phyloP scores from a whole-genome alignment of 179 eudicot genomes.

The Gypsophila paniculata region DNA sequence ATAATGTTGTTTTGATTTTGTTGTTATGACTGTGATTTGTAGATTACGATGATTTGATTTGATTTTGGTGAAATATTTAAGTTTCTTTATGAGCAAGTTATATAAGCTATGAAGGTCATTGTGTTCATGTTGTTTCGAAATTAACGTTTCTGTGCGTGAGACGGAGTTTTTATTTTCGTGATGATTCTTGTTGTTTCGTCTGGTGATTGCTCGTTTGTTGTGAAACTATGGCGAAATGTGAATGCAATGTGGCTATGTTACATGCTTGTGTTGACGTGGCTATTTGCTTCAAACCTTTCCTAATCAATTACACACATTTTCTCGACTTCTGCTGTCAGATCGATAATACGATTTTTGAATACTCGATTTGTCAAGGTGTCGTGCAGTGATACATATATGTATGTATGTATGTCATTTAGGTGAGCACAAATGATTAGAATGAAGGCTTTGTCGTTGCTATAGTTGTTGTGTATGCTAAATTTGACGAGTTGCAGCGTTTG shows the following conservation, averaged over 20 bases:
- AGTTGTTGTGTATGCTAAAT: no score
- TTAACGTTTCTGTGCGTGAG: not conserved
- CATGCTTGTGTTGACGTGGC: not conserved
- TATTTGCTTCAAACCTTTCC: no score
- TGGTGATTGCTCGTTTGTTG: not conserved
- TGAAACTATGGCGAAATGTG: not conserved
- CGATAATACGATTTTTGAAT: not conserved
- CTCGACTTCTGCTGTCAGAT: not conserved
- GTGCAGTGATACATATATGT: not conserved
- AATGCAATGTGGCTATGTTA: not conserved
- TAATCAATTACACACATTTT: not conserved
- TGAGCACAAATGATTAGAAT: no score
- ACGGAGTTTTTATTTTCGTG: no score
- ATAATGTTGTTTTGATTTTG: not conserved
- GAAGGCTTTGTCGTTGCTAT: no score
- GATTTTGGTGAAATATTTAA: not conserved
- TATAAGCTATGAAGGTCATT: no score
- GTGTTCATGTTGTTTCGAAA: not conserved
- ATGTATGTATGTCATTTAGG: no score
- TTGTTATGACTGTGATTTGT: not conserved
- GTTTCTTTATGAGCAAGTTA: constrained; percentile 13
- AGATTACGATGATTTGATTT: not conserved
- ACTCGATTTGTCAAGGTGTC: not conserved
- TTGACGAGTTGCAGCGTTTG: no score
- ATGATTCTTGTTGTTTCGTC: not conserved